Percentiles rank a stretch among this genome's conserved stretches.
Evolutionary conservation across 2,329 filamentous ascomycete species (phyloP).

Genomic region (Orbilia blumenaviensis): DNA sequence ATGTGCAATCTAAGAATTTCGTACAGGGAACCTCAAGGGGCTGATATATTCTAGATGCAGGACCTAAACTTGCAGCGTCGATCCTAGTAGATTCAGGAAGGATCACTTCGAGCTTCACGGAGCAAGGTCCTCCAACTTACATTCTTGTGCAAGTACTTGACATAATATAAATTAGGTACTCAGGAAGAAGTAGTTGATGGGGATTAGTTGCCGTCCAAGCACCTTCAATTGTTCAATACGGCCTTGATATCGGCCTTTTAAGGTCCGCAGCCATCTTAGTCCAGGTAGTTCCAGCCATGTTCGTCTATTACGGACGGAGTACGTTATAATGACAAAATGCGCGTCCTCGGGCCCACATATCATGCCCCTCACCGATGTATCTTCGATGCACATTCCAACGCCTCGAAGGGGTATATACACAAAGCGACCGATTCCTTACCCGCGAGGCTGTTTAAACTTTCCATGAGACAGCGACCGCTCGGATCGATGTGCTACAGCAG

Average conservation of each 20-base stretch:
- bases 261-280: constrained; percentile 12
- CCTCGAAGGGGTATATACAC: constrained; percentile 24
- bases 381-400: constrained; percentile 23
- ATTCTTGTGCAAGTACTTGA: neutral
- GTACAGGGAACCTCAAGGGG: neutral
- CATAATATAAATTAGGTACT: neutral
- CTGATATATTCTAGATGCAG: constrained; percentile 39
- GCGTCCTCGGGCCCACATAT: constrained; percentile 29
- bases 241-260: constrained; percentile 13
- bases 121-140: constrained; percentile 12
- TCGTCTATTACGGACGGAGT: constrained; percentile 26
- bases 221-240: neutral
- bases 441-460: constrained; percentile 33
- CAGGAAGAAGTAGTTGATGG: too few species aligned
- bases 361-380: constrained; percentile 30
- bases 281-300: neutral
- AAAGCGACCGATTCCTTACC: constrained; percentile 11
- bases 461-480: constrained; percentile 19
- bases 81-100: constrained; percentile 34
- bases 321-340: constrained; percentile 50
- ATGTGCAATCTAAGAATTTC: constrained; percentile 6
- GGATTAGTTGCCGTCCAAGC: neutral
- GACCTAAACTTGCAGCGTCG: constrained; percentile 34
- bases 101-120: constrained; percentile 11
- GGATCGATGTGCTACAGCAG: constrained; percentile 44